Conservation (phyloP, 2,329 filamentous ascomycete genomes). For the Domatiomyces globalis region DNA sequence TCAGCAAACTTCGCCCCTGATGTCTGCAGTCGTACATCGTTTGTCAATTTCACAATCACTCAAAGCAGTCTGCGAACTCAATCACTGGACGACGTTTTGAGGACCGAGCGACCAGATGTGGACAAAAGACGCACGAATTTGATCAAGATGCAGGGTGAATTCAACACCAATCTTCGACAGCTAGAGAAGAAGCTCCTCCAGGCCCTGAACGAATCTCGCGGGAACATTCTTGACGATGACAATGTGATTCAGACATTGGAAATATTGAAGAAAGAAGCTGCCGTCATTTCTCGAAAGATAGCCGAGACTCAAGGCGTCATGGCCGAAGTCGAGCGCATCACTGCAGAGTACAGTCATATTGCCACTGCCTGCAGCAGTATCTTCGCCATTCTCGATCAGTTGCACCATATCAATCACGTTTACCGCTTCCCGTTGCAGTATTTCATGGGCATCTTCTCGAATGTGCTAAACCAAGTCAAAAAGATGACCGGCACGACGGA, state of each 20-base stretch:
- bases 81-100: constrained; percentile 91
- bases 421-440: constrained; percentile 99
- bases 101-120: constrained; percentile 92
- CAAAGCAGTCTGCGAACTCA: constrained; percentile 98
- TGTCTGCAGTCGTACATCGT: constrained; percentile 94
- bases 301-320: constrained; percentile 94
- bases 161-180: constrained; percentile 93
- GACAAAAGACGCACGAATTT: constrained; percentile 93
- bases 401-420: constrained; percentile 97
- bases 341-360: constrained; percentile 83
- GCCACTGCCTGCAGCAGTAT: constrained; percentile 92
- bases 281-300: constrained; percentile 92
- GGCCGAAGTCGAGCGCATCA: constrained; percentile 93
- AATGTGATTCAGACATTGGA: constrained; percentile 96
- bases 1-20: constrained; percentile 92
- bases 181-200: constrained; percentile 88
- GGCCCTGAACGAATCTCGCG: constrained; percentile 90
- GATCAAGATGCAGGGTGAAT: constrained; percentile 97
- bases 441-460: constrained; percentile 94
- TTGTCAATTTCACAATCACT: constrained; percentile 98
- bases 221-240: constrained; percentile 96
- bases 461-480: constrained; percentile 69
- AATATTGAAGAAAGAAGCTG: constrained; percentile 93
- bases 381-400: constrained; percentile 88
- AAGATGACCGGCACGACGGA: constrained; percentile 56